A percentile compares a stretch with the other conserved stretches of the same genome.
Conservation (phyloP, 108 stramenopile genomes). For the Craspedostauros australis region DNA sequence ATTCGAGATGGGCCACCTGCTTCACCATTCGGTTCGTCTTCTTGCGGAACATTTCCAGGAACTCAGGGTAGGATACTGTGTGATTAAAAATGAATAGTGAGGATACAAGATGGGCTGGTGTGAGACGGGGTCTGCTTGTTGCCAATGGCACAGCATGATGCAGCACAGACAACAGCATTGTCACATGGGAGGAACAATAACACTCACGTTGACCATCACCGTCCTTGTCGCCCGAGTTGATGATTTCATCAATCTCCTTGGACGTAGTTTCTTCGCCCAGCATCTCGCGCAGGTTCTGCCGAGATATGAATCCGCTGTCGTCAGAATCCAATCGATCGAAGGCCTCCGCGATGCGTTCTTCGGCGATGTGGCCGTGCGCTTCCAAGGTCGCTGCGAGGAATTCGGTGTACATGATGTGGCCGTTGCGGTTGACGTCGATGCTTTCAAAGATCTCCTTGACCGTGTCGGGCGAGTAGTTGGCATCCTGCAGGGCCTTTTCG, state of each 20-base stretch:
- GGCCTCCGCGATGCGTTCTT: conserved; percentile 61
- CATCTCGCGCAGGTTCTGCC: conserved; percentile 41
- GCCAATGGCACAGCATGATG: neutral
- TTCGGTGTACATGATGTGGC: conserved; percentile 68
- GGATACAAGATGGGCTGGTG: neutral
- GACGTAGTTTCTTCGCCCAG: conserved; percentile 31
- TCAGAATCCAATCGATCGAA: conserved; percentile 83
- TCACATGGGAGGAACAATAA: too few species aligned
- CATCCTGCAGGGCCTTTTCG: conserved; percentile 21
- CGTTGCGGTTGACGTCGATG: conserved; percentile 60
- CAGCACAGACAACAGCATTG: neutral
- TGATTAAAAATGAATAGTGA: conserved; percentile 14
- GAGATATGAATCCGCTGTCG: conserved; percentile 63
- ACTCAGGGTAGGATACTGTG: conserved; percentile 76
- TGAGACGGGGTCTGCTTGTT: neutral
- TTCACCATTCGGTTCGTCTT: conserved; percentile 2
- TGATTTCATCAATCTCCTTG: conserved; percentile 33
- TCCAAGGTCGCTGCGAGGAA: conserved; percentile 58
- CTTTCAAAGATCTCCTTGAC: conserved; percentile 33
- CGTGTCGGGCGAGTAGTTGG: conserved; percentile 36
- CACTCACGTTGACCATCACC: conserved; percentile 31
- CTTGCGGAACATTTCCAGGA: conserved; percentile 24
- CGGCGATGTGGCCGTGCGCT: conserved; percentile 39
- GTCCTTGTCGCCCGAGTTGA: conserved; percentile 37
- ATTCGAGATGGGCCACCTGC: neutral